A percentile compares a stretch with the other conserved stretches of the same genome.
Conservation (phyloP, 352 stramenopile genomes). For the Aphanomyces stellatus region DNA sequence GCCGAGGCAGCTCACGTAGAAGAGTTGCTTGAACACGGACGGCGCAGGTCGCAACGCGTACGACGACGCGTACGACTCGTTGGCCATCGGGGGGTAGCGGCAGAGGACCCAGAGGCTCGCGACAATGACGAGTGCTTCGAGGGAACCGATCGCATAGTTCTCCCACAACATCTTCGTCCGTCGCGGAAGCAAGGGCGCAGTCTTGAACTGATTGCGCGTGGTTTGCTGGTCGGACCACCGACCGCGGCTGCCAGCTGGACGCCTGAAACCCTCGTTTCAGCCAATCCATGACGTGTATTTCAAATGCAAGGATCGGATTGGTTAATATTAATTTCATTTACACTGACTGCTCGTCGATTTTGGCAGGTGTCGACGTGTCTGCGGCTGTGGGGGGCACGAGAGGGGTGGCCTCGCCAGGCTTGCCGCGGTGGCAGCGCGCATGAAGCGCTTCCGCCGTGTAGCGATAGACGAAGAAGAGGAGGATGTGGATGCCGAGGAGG, state of each 20-base stretch:
- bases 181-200: no score
- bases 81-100: not conserved
- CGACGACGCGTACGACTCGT: not conserved
- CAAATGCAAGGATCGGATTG: not conserved
- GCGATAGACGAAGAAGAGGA: not conserved
- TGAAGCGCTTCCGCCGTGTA: no score
- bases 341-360: no score
- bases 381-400: no score
- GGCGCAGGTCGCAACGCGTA: not conserved
- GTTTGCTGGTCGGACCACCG: no score
- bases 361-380: no score
- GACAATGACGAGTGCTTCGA: not conserved
- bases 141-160: not conserved
- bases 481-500: not conserved
- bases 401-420: no score
- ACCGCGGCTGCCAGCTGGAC: not conserved
- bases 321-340: no score
- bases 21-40: conserved; percentile 10
- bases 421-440: no score
- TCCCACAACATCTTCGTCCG: not conserved
- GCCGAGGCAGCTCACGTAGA: conserved; percentile 12
- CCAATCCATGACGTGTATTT: not conserved
- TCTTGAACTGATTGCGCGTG: no score
- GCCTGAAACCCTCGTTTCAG: no score
- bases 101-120: not conserved